Conservation (phyloP, 306 rosid species). For the Cyamopsis tetragonoloba region DNA sequence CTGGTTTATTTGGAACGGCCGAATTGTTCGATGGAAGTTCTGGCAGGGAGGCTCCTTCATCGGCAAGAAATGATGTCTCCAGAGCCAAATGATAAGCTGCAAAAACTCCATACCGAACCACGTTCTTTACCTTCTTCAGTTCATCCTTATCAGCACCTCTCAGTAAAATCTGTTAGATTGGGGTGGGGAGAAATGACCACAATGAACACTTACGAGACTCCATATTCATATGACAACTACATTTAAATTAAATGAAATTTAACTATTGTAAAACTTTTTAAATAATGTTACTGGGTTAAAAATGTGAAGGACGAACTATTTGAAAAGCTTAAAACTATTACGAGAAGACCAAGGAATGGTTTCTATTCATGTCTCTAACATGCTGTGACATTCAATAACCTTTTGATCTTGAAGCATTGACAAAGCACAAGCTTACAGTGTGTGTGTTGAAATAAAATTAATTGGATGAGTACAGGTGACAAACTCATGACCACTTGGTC, state of each 20-base stretch:
- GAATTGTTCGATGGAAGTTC: conserved; percentile 74
- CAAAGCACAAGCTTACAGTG: neutral
- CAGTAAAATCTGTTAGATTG: conserved; percentile 74
- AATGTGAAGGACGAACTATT: neutral
- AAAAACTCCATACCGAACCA: conserved; percentile 90
- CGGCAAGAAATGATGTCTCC: conserved; percentile 99
- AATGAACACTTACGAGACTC: no score
- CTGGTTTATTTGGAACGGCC: conserved; percentile 67
- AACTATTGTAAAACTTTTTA: no score
- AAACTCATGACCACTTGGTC: neutral
- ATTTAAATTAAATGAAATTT: no score
- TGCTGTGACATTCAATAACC: neutral
- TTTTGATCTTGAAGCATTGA: neutral
- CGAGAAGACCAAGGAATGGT: no score
- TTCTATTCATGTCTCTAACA: no score
- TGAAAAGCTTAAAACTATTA: neutral
- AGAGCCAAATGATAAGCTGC: conserved; percentile 97
- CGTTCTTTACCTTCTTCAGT: conserved; percentile 89
- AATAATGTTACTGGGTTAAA: no score
- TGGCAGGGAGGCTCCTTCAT: conserved; percentile 94
- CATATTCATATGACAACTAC: no score
- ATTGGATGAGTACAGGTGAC: neutral
- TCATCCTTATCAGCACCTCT: conserved; percentile 87
- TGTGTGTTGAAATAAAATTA: neutral
- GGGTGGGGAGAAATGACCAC: no score